A percentile compares a stretch with the other conserved stretches of the same genome.
These are phyloP conservation scores for Leersia perrieri DNA, from an alignment of 176 grass and related monocot genomes.

Conservation along the genomic window DNA sequence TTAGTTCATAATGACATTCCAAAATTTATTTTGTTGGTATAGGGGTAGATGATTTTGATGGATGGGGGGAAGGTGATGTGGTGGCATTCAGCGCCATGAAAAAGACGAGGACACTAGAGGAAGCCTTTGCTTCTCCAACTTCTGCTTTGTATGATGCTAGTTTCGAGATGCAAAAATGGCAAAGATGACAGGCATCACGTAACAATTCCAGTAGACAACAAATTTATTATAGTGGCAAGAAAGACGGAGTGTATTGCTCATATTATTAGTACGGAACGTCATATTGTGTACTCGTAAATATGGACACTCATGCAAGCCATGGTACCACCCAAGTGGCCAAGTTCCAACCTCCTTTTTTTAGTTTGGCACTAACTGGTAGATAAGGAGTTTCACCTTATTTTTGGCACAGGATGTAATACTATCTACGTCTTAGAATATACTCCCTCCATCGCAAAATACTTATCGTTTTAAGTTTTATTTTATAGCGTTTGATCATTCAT, in stretches of 20 bases:
- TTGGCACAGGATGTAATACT: conserved; percentile 28
- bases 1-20: too few species aligned
- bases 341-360: too few species aligned
- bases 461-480: too few species aligned
- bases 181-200: background rate
- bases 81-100: conserved; percentile 77
- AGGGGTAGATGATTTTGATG: conserved; percentile 68
- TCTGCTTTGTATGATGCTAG: conserved; percentile 72
- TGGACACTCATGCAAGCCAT: background rate
- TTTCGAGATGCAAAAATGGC: conserved; percentile 39
- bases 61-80: conserved; percentile 73
- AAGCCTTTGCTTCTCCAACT: conserved; percentile 69
- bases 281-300: conserved; percentile 9
- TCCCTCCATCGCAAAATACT: too few species aligned
- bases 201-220: conserved; percentile 31
- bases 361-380: conserved; percentile 49
- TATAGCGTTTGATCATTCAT: too few species aligned
- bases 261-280: conserved; percentile 8
- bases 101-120: conserved; percentile 86
- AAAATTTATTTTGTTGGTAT: conserved; percentile 51
- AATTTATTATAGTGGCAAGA: conserved; percentile 25
- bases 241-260: background rate
- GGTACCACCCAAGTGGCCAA: background rate
- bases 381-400: conserved; percentile 34
- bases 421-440: too few species aligned